Percentiles rank a stretch among this genome's conserved stretches.
These are phyloP conservation scores for Neurospora sp. DNA, from an alignment of 2,329 filamentous ascomycete species.

Conservation along the genomic window DNA sequence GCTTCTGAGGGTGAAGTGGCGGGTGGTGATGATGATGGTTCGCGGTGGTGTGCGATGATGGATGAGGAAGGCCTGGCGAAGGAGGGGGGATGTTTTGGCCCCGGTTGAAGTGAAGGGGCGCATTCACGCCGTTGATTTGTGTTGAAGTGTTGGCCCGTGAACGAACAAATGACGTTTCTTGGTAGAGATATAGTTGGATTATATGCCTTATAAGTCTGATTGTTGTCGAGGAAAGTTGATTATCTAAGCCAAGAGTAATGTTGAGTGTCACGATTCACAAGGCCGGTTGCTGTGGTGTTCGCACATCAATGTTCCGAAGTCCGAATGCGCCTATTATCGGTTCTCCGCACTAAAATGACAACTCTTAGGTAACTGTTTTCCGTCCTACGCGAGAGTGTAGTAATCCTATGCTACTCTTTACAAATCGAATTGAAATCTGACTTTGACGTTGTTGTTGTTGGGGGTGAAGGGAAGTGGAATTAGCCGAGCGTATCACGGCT, in stretches of 20 bases:
- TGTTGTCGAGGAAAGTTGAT: not conserved
- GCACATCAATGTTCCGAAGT: not conserved
- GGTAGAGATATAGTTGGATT: not conserved
- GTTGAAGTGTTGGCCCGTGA: not conserved
- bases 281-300: not conserved
- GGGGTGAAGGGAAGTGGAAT: not conserved
- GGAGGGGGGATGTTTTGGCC: not conserved
- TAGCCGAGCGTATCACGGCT: not conserved
- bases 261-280: not conserved
- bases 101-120: not conserved
- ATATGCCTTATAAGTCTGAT: not conserved
- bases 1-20: not conserved
- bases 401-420: not conserved
- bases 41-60: not conserved
- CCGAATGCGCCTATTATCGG: not conserved
- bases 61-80: not conserved
- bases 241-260: not conserved
- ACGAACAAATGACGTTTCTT: no score
- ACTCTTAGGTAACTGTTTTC: not conserved
- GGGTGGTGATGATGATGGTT: not conserved
- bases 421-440: not conserved
- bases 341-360: not conserved
- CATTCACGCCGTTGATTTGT: constrained; percentile 4
- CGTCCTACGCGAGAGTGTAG: not conserved
- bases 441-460: not conserved